These are phyloP conservation scores for Brassica juncea DNA, from an alignment of 345 rosid genomes.

Conservation along the genomic window DNA sequence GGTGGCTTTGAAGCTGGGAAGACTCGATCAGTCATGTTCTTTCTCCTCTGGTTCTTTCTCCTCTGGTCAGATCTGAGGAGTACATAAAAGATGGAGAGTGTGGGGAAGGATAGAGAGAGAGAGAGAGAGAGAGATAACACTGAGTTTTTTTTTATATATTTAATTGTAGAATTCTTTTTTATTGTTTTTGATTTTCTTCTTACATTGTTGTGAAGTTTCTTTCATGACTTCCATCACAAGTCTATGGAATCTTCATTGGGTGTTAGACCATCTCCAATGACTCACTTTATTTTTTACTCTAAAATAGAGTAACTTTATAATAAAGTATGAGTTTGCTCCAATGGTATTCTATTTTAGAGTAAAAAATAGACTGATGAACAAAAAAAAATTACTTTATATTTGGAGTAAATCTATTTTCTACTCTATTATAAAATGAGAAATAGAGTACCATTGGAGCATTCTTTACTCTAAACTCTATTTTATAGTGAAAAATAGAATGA, in stretches of 20 bases:
- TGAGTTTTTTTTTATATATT: conserved; percentile 3
- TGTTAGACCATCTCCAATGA: too few species aligned
- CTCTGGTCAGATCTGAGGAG: conserved; percentile 39
- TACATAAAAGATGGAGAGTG: neutral
- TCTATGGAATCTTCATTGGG: conserved; percentile 18
- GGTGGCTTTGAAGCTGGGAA: conserved; percentile 70
- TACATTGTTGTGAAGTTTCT: conserved; percentile 14
- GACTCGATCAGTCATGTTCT: conserved; percentile 55
- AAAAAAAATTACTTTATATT: too few species aligned
- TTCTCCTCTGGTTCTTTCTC: conserved; percentile 23
- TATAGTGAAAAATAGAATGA: too few species aligned
- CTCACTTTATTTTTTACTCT: too few species aligned
- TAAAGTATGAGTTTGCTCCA: too few species aligned
- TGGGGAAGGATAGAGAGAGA: conserved; percentile 7
- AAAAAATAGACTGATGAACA: too few species aligned
- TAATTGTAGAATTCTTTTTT: neutral
- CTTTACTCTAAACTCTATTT: too few species aligned
- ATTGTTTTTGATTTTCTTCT: conserved; percentile 13
- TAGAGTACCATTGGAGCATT: too few species aligned
- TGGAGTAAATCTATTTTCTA: too few species aligned
- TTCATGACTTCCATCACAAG: conserved; percentile 32
- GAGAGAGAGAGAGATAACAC: neutral
- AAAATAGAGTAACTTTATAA: too few species aligned
- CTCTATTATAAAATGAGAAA: too few species aligned
- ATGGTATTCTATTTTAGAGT: too few species aligned